These are phyloP conservation scores for Cystobasidium onofrii DNA, from an alignment of 768 basidiomycete species.

Conservation along the genomic window DNA sequence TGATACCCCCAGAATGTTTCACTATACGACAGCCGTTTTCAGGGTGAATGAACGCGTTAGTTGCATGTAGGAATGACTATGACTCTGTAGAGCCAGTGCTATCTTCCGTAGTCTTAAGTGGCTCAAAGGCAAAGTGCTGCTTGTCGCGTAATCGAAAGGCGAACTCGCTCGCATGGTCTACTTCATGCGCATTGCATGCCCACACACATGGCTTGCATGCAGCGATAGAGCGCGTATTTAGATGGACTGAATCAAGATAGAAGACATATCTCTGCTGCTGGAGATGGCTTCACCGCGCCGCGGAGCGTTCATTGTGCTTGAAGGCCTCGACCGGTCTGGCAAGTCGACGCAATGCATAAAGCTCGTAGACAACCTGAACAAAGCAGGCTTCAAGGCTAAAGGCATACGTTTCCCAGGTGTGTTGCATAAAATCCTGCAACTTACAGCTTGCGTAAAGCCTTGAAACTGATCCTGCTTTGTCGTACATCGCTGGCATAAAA, in stretches of 20 bases:
- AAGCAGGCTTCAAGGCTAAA: conserved; percentile 50
- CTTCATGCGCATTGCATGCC: not conserved
- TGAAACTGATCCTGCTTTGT: not conserved
- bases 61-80: too few relatives aligned
- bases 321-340: conserved; percentile 85
- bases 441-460: not conserved
- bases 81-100: too few relatives aligned
- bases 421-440: not conserved
- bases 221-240: not conserved
- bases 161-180: not conserved
- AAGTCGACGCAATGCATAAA: conserved; percentile 77
- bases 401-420: conserved; percentile 84
- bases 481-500: not conserved
- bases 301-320: conserved; percentile 33
- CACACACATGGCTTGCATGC: not conserved
- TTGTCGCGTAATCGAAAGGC: not conserved
- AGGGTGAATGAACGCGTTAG: too few relatives aligned
- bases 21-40: too few relatives aligned
- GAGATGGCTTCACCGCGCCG: not conserved
- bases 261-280: not conserved
- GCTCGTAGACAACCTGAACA: conserved; percentile 55
- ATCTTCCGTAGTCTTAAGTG: too few relatives aligned
- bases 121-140: not conserved
- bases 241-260: not conserved
- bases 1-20: too few relatives aligned